Evolutionary conservation across 176 grass and related monocot genomes (phyloP).

Genomic region (Guadua angustifolia): DNA sequence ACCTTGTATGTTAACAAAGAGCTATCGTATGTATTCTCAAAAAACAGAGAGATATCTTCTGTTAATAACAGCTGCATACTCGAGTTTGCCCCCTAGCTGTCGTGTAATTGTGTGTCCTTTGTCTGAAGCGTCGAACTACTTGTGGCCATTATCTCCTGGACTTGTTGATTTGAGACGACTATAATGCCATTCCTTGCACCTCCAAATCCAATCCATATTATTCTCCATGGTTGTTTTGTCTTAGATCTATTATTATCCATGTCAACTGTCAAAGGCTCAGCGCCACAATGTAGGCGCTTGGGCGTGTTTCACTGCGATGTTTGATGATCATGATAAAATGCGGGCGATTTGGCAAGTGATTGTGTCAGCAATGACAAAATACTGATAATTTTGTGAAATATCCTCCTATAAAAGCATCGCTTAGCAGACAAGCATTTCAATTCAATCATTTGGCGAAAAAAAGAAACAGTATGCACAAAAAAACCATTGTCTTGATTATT

Average conservation of each 20-base stretch:
- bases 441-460: background rate
- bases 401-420: background rate
- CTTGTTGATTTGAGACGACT: conserved; percentile 11
- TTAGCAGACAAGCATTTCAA: background rate
- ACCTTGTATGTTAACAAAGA: conserved; percentile 27
- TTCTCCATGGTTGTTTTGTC: background rate
- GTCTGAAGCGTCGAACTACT: background rate
- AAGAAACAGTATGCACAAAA: background rate
- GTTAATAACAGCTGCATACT: conserved; percentile 36
- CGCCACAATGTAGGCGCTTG: background rate
- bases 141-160: background rate
- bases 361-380: background rate
- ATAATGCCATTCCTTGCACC: background rate
- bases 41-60: conserved; percentile 20
- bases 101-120: conserved; percentile 26
- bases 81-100: background rate
- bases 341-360: background rate
- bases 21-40: background rate
- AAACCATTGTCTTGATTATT: background rate
- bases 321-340: background rate
- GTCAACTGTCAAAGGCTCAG: background rate
- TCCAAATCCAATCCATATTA: background rate
- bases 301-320: background rate
- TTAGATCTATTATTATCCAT: background rate
- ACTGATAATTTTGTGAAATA: background rate